Evolutionary conservation across 148 eudicot species (phyloP), one percentile per base, ranked within the genome.

Genomic region (Silene uniflora): DNA sequence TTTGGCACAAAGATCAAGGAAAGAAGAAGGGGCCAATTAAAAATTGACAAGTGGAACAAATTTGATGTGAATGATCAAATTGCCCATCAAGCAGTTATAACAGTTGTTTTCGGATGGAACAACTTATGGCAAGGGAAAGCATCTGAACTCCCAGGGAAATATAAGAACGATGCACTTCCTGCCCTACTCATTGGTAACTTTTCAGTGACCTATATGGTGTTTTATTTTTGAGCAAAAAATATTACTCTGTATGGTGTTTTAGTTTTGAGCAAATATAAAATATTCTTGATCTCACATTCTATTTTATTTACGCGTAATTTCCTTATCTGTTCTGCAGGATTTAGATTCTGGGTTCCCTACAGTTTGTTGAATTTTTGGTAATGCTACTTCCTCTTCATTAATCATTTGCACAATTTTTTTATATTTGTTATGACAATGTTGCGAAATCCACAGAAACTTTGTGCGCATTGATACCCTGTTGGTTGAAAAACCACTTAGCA

Each of bases 271-370:
- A 47, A 27, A 21, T 4, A 5, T 22, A 54, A 54, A 46, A 49
- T 61, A 17, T 66, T 8, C 42, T 32, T 42, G 69, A n/a, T 21
- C 70, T 49, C 62, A 56, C 7, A 10, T 25, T 55, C 73, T 64
- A 49, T 11, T 52, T 49, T 71, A 55, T n/a, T n/a, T 22, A 63
- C 58, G 25, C 55, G 21, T 55, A 42, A 67, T 61, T 17, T 32
- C 8, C 27, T 17, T 58, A 14, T 76, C 46, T 65, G 49, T 55
- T 66, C 72, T 86, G 81, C 97, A 94, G 98, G 98, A 62, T 90
- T 91, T 80, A 83, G 92, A 83, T 94, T 94, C 85, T 94, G 98
- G 98, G 83, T 94, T 75, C 98, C 98, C 46, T 96, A 91, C 71
- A 90, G 96, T 80, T 77, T 78, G 55, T 67, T 94, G 85, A 94